Percentiles rank a stretch among this genome's conserved stretches.
phyloP scores from a whole-genome alignment of 352 stramenopile genomes.

The Globisporangium parvum region DNA sequence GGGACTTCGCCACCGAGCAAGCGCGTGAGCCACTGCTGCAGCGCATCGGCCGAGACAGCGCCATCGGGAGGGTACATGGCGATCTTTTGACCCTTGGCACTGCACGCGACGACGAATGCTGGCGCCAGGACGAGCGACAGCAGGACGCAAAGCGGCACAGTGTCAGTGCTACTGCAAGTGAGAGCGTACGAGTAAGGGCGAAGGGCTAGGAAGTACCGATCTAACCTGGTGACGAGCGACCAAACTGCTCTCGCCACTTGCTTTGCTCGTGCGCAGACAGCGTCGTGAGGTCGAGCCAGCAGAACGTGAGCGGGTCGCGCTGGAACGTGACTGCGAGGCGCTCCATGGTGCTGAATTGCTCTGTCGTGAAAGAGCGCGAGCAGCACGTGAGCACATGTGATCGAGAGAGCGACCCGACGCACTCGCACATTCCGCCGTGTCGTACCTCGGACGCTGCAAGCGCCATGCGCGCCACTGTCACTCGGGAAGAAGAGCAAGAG shows the following conservation, averaged over 20 bases:
- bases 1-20: conserved; percentile 53
- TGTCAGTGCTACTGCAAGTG: not conserved
- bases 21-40: conserved; percentile 58
- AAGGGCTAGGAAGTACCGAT: conserved; percentile 15
- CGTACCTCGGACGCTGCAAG: conserved; percentile 48
- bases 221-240: conserved; percentile 18
- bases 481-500: conserved; percentile 58
- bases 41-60: conserved; percentile 23
- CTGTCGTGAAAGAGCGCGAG: conserved; percentile 18
- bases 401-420: not conserved
- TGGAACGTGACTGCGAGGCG: conserved; percentile 62
- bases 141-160: too few species aligned
- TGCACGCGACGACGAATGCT: conserved; percentile 59
- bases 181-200: not conserved
- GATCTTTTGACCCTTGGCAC: conserved; percentile 63
- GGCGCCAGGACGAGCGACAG: not conserved
- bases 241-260: conserved; percentile 49
- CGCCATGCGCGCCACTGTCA: conserved; percentile 31
- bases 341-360: conserved; percentile 65
- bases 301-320: conserved; percentile 71
- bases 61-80: conserved; percentile 21
- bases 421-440: too few species aligned
- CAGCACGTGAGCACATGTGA: not conserved
- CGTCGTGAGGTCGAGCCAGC: conserved; percentile 55
- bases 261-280: conserved; percentile 19